These are phyloP conservation scores for Arachnomyces sp. DNA, from an alignment of 2,329 filamentous ascomycete species.

Conservation along the genomic window DNA sequence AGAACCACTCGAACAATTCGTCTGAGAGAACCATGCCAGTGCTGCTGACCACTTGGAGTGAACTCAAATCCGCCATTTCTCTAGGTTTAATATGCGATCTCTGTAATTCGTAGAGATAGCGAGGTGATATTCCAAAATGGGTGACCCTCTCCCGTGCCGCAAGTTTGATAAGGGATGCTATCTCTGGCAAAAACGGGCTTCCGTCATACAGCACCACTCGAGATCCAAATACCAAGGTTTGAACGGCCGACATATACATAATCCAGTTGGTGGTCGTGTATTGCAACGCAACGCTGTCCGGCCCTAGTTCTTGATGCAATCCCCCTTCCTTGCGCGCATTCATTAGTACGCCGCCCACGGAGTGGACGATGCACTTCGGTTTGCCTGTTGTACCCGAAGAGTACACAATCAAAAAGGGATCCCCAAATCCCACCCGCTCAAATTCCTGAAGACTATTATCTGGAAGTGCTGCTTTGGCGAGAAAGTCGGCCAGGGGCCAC, in stretches of 20 bases:
- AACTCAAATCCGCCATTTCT: conserved; percentile 55
- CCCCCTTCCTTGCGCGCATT: conserved; percentile 51
- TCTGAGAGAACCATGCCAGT: conserved; percentile 80
- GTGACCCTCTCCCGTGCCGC: conserved; percentile 51
- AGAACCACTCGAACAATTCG: conserved; percentile 71
- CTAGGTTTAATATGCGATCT: conserved; percentile 57
- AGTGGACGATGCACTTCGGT: conserved; percentile 81
- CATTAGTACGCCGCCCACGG: conserved; percentile 35
- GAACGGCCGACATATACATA: conserved; percentile 66
- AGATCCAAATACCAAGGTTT: conserved; percentile 52
- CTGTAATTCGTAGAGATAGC: conserved; percentile 67
- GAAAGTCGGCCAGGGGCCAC: conserved; percentile 35
- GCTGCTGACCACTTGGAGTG: conserved; percentile 55
- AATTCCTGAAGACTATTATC: conserved; percentile 48
- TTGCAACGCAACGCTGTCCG: conserved; percentile 44
- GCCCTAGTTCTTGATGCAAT: conserved; percentile 43
- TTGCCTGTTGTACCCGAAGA: conserved; percentile 73
- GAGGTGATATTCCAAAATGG: conserved; percentile 65
- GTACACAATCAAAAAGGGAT: conserved; percentile 72
- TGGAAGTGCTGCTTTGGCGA: conserved; percentile 22
- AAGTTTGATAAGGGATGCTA: conserved; percentile 56
- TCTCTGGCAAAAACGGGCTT: conserved; percentile 66
- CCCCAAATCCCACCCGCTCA: conserved; percentile 58
- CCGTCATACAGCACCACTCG: conserved; percentile 72
- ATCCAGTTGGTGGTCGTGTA: conserved; percentile 76